Conservation (phyloP, 805 yeast genomes). For the Kodamaea nitidulidarum region DNA sequence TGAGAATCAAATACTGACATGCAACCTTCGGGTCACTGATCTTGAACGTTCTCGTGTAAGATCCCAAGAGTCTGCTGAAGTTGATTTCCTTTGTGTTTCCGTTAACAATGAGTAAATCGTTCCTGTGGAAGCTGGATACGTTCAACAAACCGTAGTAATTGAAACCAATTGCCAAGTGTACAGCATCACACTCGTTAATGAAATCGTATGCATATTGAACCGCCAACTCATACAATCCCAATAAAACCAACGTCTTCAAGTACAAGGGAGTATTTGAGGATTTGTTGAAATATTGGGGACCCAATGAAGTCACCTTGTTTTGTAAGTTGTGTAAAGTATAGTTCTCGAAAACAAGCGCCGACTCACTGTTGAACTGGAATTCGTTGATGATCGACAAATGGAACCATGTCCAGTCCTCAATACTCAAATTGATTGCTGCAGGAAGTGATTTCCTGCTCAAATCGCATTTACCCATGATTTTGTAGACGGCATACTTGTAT, state of each 20-base stretch:
- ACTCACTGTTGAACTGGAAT: conserved; percentile 22
- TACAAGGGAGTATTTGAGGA: conserved; percentile 67
- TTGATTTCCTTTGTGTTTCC: conserved; percentile 35
- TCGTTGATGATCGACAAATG: conserved; percentile 77
- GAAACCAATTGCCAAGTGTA: conserved; percentile 81
- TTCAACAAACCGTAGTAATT: conserved; percentile 68
- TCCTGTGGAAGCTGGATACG: conserved; percentile 33
- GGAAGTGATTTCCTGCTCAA: conserved; percentile 63
- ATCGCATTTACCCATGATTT: conserved; percentile 88
- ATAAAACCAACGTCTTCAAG: conserved; percentile 65
- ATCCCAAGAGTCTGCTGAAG: conserved; percentile 67
- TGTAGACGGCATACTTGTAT: conserved; percentile 83
- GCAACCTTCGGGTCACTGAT: conserved; percentile 86
- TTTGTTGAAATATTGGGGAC: conserved; percentile 64
- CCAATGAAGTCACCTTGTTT: conserved; percentile 63
- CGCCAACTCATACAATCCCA: conserved; percentile 81
- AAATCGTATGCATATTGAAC: conserved; percentile 56
- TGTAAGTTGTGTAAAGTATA: conserved; percentile 76
- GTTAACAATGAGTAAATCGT: conserved; percentile 34
- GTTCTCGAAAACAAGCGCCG: conserved; percentile 59
- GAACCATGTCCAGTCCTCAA: conserved; percentile 97
- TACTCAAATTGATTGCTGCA: conserved; percentile 62
- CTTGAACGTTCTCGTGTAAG: conserved; percentile 78
- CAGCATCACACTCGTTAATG: conserved; percentile 76
- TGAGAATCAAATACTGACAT: conserved; percentile 77